Conservation (phyloP, 176 grass and related monocot genomes). For the Musa acuminata region DNA sequence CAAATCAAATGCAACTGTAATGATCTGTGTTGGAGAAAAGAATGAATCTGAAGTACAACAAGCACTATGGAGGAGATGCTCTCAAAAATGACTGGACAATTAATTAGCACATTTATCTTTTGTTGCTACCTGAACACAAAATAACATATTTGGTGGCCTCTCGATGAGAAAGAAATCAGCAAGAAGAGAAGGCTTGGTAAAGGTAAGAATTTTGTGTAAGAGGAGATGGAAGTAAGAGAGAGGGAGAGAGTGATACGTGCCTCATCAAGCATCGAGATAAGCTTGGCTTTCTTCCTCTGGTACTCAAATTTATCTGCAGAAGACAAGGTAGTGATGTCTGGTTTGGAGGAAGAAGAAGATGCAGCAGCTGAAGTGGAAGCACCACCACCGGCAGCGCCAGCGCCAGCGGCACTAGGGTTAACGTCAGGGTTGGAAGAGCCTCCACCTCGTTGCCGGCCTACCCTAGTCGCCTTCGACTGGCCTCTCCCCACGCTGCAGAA, state of each 20-base stretch:
- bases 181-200: not conserved
- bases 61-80: too few species aligned
- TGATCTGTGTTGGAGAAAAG: too few species aligned
- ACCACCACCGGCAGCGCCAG: conserved; percentile 25
- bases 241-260: conserved; percentile 40
- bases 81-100: too few species aligned
- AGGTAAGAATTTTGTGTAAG: not conserved
- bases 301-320: conserved; percentile 88
- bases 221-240: not conserved
- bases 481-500: conserved; percentile 69
- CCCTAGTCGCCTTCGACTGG: conserved; percentile 41
- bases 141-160: not conserved
- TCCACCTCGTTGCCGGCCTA: not conserved
- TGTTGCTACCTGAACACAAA: too few species aligned
- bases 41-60: too few species aligned
- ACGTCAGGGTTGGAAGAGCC: conserved; percentile 13
- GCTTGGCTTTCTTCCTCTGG: conserved; percentile 94
- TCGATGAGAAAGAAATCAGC: not conserved
- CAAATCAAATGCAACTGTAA: too few species aligned
- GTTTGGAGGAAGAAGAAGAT: conserved; percentile 16
- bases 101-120: too few species aligned
- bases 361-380: conserved; percentile 3
- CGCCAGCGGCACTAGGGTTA: conserved; percentile 25
- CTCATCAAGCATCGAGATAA: conserved; percentile 99
- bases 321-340: conserved; percentile 55